These are phyloP conservation scores for Gynandropsis gynandra DNA, from an alignment of 345 rosid species.

Conservation along the genomic window DNA sequence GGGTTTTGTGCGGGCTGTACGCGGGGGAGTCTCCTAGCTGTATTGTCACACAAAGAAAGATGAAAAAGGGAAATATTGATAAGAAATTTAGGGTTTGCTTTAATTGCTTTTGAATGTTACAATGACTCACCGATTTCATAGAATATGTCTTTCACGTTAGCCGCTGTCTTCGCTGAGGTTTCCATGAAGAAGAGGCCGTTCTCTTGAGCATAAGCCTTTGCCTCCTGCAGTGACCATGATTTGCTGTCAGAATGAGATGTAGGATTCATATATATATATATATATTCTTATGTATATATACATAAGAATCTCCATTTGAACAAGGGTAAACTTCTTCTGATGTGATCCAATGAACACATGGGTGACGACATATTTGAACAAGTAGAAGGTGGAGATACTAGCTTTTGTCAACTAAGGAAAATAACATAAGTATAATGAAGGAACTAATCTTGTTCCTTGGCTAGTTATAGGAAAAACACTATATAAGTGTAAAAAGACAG, in stretches of 20 bases:
- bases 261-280: no score
- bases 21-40: conserved; percentile 57
- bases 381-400: no score
- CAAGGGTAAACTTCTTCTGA: no score
- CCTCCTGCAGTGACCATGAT: conserved; percentile 47
- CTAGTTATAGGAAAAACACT: no score
- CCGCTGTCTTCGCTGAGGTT: conserved; percentile 73
- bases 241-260: not conserved
- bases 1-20: conserved; percentile 55
- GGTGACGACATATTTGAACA: no score
- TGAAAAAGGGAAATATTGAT: not conserved
- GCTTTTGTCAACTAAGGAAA: no score
- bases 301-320: no score
- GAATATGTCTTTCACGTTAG: conserved; percentile 69
- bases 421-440: no score
- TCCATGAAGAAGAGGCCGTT: conserved; percentile 79
- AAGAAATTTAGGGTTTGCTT: not conserved
- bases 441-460: no score
- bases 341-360: no score
- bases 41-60: conserved; percentile 6
- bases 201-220: conserved; percentile 59
- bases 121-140: conserved; percentile 60
- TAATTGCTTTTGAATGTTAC: conserved; percentile 6
- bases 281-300: no score
- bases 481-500: no score